phyloP scores from a whole-genome alignment of 2,329 filamentous ascomycete genomes.

The Calycina herbarum region DNA sequence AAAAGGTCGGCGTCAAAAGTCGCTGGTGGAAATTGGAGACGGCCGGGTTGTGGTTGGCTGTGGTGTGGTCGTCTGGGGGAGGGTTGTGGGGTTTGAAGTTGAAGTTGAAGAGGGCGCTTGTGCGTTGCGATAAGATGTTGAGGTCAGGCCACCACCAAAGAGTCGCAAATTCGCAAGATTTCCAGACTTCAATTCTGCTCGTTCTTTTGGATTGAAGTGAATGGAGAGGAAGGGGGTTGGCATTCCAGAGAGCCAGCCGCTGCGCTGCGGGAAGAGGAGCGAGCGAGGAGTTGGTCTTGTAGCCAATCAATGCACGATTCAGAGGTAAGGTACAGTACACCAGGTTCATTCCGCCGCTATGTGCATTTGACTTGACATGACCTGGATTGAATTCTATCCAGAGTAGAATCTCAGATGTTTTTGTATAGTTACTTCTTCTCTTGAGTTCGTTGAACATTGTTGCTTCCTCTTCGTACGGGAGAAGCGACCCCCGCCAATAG shows the following conservation, averaged over 20 bases:
- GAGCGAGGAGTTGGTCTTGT: background rate
- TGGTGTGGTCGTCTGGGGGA: constrained; percentile 5
- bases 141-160: background rate
- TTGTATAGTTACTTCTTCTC: background rate
- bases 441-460: background rate
- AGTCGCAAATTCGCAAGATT: background rate
- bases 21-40: constrained; percentile 8
- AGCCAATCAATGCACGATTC: constrained; percentile 3
- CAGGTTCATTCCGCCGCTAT: background rate
- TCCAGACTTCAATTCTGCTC: background rate
- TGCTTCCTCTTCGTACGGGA: background rate
- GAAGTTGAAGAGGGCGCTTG: constrained; percentile 2
- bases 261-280: background rate
- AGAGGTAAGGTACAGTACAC: background rate
- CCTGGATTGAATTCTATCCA: background rate
- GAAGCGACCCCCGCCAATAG: background rate
- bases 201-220: background rate
- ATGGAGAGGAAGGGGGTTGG: constrained; percentile 5
- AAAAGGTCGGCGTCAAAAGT: constrained; percentile 23
- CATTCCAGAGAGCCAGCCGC: constrained; percentile 6
- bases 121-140: background rate
- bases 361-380: background rate
- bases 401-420: background rate
- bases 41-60: background rate
- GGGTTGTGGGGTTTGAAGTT: background rate